Conservation (phyloP, 345 rosid genomes). For the Populus deltoides region DNA sequence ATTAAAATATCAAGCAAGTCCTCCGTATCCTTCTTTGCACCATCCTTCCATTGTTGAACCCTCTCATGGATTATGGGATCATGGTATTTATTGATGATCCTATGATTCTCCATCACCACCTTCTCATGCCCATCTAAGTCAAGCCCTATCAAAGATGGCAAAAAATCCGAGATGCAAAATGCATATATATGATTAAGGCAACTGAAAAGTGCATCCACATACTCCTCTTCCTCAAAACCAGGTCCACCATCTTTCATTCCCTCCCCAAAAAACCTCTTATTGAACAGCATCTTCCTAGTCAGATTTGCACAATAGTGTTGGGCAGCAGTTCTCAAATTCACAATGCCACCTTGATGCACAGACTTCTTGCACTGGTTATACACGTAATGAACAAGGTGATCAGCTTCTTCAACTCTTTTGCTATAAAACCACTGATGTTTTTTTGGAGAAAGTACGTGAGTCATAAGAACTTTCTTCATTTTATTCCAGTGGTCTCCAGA, state of each 20-base stretch:
- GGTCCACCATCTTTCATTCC: slow-evolving; percentile 25
- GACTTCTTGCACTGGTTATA: slow-evolving; percentile 22
- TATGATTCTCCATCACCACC: slow-evolving; percentile 4
- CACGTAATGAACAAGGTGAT: slow-evolving; percentile 35
- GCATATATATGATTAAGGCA: slow-evolving; percentile 31
- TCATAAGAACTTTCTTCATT: slow-evolving; percentile 36
- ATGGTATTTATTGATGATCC: slow-evolving; percentile 28
- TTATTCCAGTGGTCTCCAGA: slow-evolving; percentile 48
- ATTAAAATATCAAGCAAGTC: slow-evolving; percentile 47
- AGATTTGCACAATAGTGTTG: slow-evolving; percentile 27
- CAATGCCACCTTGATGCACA: background rate
- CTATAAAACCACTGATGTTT: slow-evolving; percentile 13
- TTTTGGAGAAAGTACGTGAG: slow-evolving; percentile 20
- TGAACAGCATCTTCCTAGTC: slow-evolving; percentile 22
- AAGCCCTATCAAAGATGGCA: slow-evolving; percentile 39
- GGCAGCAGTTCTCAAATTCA: slow-evolving; percentile 11
- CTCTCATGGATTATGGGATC: slow-evolving; percentile 39
- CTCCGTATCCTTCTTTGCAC: slow-evolving; percentile 20
- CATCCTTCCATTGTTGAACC: slow-evolving; percentile 31
- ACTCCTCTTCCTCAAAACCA: slow-evolving; percentile 26
- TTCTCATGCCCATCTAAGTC: slow-evolving; percentile 44
- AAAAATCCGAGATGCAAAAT: slow-evolving; percentile 47
- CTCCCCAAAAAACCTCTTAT: slow-evolving; percentile 23
- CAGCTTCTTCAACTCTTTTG: slow-evolving; percentile 42
- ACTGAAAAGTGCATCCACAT: slow-evolving; percentile 44